Conservation (phyloP, 2,329 filamentous ascomycete species). For the Colletotrichum abscissum region DNA sequence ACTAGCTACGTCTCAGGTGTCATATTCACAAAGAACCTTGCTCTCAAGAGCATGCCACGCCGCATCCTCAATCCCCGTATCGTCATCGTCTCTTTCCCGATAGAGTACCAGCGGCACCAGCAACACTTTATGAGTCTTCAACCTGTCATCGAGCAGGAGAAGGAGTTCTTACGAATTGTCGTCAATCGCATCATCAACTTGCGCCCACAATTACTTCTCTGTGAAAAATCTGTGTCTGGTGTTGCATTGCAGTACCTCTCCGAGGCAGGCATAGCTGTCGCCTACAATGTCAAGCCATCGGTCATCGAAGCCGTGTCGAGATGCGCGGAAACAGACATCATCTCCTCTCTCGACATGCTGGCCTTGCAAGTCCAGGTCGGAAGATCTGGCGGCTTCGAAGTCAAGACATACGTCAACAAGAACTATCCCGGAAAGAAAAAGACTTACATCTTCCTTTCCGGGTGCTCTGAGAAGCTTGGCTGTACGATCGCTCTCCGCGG, state of each 20-base stretch:
- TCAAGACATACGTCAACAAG: slow-evolving; percentile 92
- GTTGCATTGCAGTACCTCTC: slow-evolving; percentile 89
- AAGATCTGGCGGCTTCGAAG: slow-evolving; percentile 87
- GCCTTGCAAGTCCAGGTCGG: slow-evolving; percentile 82
- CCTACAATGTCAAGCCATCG: slow-evolving; percentile 95
- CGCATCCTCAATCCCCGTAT: slow-evolving; percentile 87
- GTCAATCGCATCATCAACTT: slow-evolving; percentile 91
- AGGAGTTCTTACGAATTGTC: slow-evolving; percentile 90
- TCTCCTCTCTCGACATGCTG: slow-evolving; percentile 95
- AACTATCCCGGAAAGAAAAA: slow-evolving; percentile 81
- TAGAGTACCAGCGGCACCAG: slow-evolving; percentile 92
- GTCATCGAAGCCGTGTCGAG: slow-evolving; percentile 95
- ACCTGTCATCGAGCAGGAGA: slow-evolving; percentile 95
- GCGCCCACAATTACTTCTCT: slow-evolving; percentile 86
- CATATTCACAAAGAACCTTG: slow-evolving; percentile 97
- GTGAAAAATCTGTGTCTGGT: slow-evolving; percentile 92
- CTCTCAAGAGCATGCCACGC: slow-evolving; percentile 94
- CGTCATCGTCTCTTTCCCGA: slow-evolving; percentile 91
- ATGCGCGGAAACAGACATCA: slow-evolving; percentile 90
- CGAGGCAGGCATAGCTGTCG: slow-evolving; percentile 90
- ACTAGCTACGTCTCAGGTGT: slow-evolving; percentile 97
- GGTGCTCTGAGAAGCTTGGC: slow-evolving; percentile 88
- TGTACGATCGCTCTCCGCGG: slow-evolving; percentile 95
- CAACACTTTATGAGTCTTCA: slow-evolving; percentile 98
- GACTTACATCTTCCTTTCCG: slow-evolving; percentile 95